These are phyloP conservation scores for Lanmaoa rubissima DNA, from an alignment of 768 basidiomycete species.

Conservation along the genomic window DNA sequence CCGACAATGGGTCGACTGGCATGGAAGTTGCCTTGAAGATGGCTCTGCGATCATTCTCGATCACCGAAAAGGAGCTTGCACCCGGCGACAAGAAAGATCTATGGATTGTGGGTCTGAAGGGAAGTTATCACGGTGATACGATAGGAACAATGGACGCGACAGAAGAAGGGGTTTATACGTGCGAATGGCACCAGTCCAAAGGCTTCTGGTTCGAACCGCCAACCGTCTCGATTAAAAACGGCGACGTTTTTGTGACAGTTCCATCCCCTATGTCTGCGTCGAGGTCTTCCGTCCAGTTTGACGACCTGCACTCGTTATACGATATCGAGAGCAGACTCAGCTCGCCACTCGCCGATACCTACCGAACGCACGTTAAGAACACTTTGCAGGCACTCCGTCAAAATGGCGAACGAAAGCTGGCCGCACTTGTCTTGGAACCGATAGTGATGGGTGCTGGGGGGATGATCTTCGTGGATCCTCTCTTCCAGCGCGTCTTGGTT, in stretches of 20 bases:
- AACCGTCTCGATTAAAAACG: slow-evolving; percentile 64
- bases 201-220: slow-evolving; percentile 96
- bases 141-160: slow-evolving; percentile 97
- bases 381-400: slow-evolving; percentile 48
- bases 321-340: slow-evolving; percentile 60
- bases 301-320: slow-evolving; percentile 63
- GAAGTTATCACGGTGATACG: slow-evolving; percentile 97
- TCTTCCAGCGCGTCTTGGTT: slow-evolving; percentile 87
- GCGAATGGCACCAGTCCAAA: slow-evolving; percentile 93
- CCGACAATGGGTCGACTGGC: slow-evolving; percentile 93
- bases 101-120: slow-evolving; percentile 82
- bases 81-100: slow-evolving; percentile 46
- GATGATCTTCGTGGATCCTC: slow-evolving; percentile 96
- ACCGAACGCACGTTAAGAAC: slow-evolving; percentile 55
- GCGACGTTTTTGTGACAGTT: slow-evolving; percentile 50
- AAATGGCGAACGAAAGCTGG: slow-evolving; percentile 45
- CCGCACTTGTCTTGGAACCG: slow-evolving; percentile 86
- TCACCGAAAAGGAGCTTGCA: slow-evolving; percentile 35
- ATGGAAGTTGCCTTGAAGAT: slow-evolving; percentile 99
- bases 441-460: slow-evolving; percentile 94
- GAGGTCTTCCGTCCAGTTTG: slow-evolving; percentile 20
- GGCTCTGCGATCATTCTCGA: slow-evolving; percentile 74
- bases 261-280: slow-evolving; percentile 46
- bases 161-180: slow-evolving; percentile 87
- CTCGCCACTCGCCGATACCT: slow-evolving; percentile 60